Base-by-base conservation (phyloP, 192 early-diverging fungal species). In the Lunasporangiospora selenospora region DNA sequence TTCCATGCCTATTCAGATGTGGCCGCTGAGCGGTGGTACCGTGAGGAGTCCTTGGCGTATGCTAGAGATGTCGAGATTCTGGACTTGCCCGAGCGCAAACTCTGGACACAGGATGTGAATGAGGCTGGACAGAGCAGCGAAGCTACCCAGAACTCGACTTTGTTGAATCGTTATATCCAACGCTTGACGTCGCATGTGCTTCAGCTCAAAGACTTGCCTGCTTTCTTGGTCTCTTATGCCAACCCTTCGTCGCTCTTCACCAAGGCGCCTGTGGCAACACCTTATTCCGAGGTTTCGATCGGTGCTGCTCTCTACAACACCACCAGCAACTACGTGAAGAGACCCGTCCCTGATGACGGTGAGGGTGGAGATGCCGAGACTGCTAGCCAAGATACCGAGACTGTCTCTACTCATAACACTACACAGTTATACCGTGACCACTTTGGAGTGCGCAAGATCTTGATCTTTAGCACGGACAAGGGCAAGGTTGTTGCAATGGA, bases 361-460 rank as follows among this genome's bases (percentile, higher is more conserved):
- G n/a, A 32, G 10, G n/a, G 27, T n/a, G 12, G 15, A 10, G 19
- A 13, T 21, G 29, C 31, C 2, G n/a, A 27, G 27, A 26, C 8
- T 9, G 26, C 31, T 3, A 4, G 11, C 16, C 19, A 29, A 23
- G 43, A 33, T 36, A 16, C 12, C 9, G 36, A 18, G 21, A 46
- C n/a, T n/a, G n/a, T n/a, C n/a, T n/a, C n/a, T n/a, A n/a, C n/a
- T n/a, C 62, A 73, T 49, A 73, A 44, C 2, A 63, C 69, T 27
- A 48, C 54, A n/a, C 38, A 40, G 15, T 56, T 86, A 11, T 77
- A 85, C 42, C 67, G 87, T 16, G 90, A 92, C 50, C 75, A 78
- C 49, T 85, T 88, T 81, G 97, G 97, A 3, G 83, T 97, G 56
- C 88, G 92, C 55, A 96, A 98, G 75, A 79, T 98, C n/a, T 75